Evolutionary conservation across 2,329 filamentous ascomycete genomes (phyloP).

Genomic region (Fusarium virguliforme): DNA sequence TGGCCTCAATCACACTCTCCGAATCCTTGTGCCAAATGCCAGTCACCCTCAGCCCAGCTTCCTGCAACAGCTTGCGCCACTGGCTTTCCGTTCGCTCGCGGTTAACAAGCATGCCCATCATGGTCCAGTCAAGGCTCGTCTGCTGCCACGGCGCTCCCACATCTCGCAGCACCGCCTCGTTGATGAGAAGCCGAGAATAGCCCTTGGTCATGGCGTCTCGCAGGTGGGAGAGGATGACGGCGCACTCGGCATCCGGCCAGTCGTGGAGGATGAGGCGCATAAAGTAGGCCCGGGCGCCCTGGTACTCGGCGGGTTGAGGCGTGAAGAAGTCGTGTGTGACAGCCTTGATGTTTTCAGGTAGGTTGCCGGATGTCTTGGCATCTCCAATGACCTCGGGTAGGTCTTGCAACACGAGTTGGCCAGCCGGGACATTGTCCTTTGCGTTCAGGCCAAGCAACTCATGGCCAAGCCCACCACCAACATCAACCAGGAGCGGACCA

Average conservation of each 20-base stretch:
- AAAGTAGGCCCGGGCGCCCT: constrained; percentile 60
- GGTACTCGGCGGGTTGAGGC: constrained; percentile 41
- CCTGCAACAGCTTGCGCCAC: constrained; percentile 35
- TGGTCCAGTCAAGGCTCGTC: constrained; percentile 50
- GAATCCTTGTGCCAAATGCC: constrained; percentile 27
- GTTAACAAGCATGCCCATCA: constrained; percentile 47
- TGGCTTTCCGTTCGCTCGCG: constrained; percentile 42
- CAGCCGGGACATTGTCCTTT: neutral
- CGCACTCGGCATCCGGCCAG: constrained; percentile 60
- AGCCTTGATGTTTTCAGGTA: constrained; percentile 19
- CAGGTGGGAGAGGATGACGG: constrained; percentile 51
- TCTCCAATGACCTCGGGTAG: constrained; percentile 30
- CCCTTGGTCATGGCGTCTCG: constrained; percentile 38
- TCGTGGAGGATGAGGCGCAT: constrained; percentile 65
- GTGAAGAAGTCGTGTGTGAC: constrained; percentile 48
- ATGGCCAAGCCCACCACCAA: constrained; percentile 32
- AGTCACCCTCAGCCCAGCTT: constrained; percentile 30
- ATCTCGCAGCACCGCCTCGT: constrained; percentile 37
- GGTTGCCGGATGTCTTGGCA: constrained; percentile 6
- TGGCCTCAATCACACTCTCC: constrained; percentile 37
- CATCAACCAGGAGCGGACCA: constrained; percentile 33
- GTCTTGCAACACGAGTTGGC: constrained; percentile 29
- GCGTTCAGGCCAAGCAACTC: constrained; percentile 20
- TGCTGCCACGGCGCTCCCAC: constrained; percentile 42
- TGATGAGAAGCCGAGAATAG: constrained; percentile 44